Percentiles rank a stretch among this genome's conserved stretches.
Conservation (phyloP, 305 asterid species). For the Fraxinus nigra region DNA sequence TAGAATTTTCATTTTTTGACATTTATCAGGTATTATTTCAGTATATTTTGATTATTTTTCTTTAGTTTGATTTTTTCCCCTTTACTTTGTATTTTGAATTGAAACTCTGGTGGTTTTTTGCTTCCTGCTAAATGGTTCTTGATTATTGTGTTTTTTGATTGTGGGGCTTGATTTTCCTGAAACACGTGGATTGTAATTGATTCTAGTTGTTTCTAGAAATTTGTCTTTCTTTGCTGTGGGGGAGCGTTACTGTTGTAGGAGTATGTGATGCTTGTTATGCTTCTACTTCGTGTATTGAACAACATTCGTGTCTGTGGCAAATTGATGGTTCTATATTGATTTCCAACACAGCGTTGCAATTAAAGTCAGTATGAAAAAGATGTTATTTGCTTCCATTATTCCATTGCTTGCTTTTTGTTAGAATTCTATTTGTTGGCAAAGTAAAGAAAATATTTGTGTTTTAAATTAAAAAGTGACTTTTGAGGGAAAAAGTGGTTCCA, state of each 20-base stretch:
- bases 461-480: background rate
- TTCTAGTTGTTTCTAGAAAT: background rate
- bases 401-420: background rate
- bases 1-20: conserved; percentile 3
- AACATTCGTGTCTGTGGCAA: conserved; percentile 4
- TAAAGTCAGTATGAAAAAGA: background rate
- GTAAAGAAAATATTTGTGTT: background rate
- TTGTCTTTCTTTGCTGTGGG: conserved; percentile 4
- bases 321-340: background rate
- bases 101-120: conserved; percentile 7
- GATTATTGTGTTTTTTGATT: conserved; percentile 14
- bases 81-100: conserved; percentile 13
- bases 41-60: background rate
- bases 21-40: conserved; percentile 22
- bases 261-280: conserved; percentile 10
- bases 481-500: background rate
- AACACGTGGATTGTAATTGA: conserved; percentile 7
- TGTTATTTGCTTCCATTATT: background rate
- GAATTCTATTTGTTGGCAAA: background rate
- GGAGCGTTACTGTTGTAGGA: conserved; percentile 6
- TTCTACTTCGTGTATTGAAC: background rate
- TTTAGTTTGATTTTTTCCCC: conserved; percentile 11
- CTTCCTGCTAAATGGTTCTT: background rate
- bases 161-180: background rate
- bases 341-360: background rate